These are phyloP conservation scores for Yamagishiella unicocca DNA, from an alignment of 139 green algal species.

Conservation along the genomic window DNA sequence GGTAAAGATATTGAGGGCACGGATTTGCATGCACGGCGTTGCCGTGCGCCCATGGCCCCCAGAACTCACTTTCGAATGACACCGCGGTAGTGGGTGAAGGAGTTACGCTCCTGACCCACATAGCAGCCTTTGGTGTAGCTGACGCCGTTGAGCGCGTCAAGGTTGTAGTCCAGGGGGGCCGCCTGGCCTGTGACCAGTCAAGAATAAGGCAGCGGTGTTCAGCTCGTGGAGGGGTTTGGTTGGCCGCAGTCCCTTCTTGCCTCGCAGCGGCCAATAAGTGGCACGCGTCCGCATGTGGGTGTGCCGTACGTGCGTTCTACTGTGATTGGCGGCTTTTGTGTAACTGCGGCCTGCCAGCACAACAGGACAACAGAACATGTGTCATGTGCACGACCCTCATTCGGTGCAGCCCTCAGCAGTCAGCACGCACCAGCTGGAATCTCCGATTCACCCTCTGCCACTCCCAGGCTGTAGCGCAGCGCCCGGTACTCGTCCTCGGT, in stretches of 20 bases:
- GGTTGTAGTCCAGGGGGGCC: constrained; percentile 94
- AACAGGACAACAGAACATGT: no score
- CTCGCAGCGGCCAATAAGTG: no score
- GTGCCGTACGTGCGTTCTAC: no score
- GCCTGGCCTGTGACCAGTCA: constrained; percentile 65
- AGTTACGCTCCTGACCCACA: constrained; percentile 87
- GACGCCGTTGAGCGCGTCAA: constrained; percentile 92
- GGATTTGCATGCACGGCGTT: no score
- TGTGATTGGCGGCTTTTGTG: no score
- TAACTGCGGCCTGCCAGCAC: no score
- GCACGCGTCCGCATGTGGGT: no score
- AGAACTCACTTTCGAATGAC: neutral
- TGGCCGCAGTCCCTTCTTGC: no score
- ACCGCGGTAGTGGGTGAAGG: constrained; percentile 66
- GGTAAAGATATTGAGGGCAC: no score
- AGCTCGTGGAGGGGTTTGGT: neutral
- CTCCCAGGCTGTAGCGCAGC: constrained; percentile 82
- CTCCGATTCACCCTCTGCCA: constrained; percentile 90
- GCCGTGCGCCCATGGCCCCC: no score
- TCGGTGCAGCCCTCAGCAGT: no score
- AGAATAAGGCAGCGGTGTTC: neutral
- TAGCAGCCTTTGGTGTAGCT: constrained; percentile 98
- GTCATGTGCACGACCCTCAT: no score
- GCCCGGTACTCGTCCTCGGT: constrained; percentile 60
- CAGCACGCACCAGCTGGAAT: constrained; percentile 76